Evolutionary conservation across 192 early-diverging fungal species (phyloP).

Genomic region (Phlyctochytrium planicorne): DNA sequence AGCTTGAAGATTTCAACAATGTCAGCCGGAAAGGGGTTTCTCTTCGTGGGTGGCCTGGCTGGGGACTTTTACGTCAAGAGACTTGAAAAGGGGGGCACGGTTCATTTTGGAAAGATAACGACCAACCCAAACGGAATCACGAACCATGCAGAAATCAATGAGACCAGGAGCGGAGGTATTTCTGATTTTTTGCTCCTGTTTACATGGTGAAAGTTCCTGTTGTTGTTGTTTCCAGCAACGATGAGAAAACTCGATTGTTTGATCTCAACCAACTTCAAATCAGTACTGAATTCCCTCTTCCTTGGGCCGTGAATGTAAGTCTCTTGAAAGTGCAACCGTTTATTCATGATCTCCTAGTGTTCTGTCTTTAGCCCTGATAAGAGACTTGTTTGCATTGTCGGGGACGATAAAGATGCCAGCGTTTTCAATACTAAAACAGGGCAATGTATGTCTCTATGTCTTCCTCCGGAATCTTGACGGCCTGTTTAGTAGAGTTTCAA

Average conservation of each 20-base stretch:
- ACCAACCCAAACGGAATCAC: slow-evolving; percentile 54
- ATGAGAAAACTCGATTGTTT: slow-evolving; percentile 47
- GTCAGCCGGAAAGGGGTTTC: slow-evolving; percentile 35
- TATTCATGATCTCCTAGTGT: slow-evolving; percentile 48
- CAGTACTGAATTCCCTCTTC: slow-evolving; percentile 35
- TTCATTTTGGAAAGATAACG: slow-evolving; percentile 29
- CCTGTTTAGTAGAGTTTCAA: background rate
- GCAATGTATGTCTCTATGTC: slow-evolving; percentile 33
- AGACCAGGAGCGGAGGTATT: slow-evolving; percentile 43
- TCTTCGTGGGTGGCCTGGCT: slow-evolving; percentile 54
- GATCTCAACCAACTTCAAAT: slow-evolving; percentile 42
- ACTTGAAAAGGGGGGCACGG: slow-evolving; percentile 2
- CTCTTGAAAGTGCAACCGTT: background rate
- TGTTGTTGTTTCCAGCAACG: slow-evolving; percentile 60
- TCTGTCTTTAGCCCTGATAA: slow-evolving; percentile 53
- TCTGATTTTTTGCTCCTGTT: background rate
- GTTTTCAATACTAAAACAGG: slow-evolving; percentile 50
- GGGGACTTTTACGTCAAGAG: slow-evolving; percentile 37
- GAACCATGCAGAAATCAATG: slow-evolving; percentile 59
- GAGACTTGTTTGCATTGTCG: slow-evolving; percentile 55
- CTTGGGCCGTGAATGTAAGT: slow-evolving; percentile 61
- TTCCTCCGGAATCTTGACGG: background rate
- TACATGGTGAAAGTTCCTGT: slow-evolving; percentile 20
- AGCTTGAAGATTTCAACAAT: slow-evolving; percentile 40
- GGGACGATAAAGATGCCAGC: slow-evolving; percentile 47